Base-by-base conservation (phyloP, 306 rosid genomes). In the Pyrus communis region DNA sequence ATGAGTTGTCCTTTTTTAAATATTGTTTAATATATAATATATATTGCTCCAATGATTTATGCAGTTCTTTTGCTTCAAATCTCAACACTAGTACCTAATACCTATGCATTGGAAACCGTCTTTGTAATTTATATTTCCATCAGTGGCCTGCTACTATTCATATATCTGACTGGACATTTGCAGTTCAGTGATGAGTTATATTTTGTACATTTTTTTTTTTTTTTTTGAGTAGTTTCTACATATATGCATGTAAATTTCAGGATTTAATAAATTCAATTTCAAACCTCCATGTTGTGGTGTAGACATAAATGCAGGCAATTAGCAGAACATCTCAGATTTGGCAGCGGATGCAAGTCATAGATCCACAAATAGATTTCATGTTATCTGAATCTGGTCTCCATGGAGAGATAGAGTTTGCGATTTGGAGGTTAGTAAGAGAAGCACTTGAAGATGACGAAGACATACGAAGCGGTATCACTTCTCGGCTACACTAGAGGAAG, bases 101-200 rank as follows among this genome's bases (percentile, higher is more conserved):
- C 9, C 18, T 28, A 52, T 11, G 7, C 12, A 71, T 52, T n/a
- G 49, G 75, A 71, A 31, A 30, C 28, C 46, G 4, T 52, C 14
- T 71, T 71, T 31, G 64, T 52, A 30, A 7, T 71, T 31, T 12
- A n/a, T 54, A 7, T 77, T 64, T 66, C 82, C 10, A 77, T 73
- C n/a, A 31, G n/a, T 35, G 79, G 75, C 6, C 57, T 71, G 28
- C 8, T 71, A 2, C 30, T 82, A 65, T 82, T 82, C 27, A 23
- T 23, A 23, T 23, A 23, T 23, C 25, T 23, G 25, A 60, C 54
- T 13, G 64, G 75, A 10, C 30, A 71, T 31, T 8, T 71, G 49
- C 75, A 77, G 85, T 82, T 82, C 14, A 11, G 79, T 70, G 22
- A 15, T 49, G 11, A 23, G 14, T 45, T 49, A 4, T 11, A 49